A percentile compares a stretch with the other conserved stretches of the same genome.
phyloP scores from a whole-genome alignment of 768 basidiomycete species.

The Steccherinum ochraceum region DNA sequence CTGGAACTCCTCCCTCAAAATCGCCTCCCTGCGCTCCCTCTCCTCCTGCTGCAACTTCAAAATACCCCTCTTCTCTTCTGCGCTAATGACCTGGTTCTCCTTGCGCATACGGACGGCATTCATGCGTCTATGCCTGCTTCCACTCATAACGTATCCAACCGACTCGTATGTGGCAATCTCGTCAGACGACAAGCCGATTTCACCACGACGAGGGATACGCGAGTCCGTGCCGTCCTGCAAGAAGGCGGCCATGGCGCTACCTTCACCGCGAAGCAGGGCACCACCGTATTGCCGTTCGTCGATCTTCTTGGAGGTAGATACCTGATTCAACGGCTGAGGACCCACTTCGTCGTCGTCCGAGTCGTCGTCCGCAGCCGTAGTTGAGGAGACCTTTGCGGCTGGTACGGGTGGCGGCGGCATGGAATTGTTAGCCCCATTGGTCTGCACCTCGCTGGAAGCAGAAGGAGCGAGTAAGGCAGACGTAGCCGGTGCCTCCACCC shows the following conservation, averaged over 20 bases:
- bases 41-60: conserved; percentile 94
- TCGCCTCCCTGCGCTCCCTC: conserved; percentile 82
- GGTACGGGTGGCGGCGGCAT: conserved; percentile 8
- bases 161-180: conserved; percentile 85
- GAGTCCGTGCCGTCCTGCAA: conserved; percentile 71
- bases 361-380: conserved; percentile 23
- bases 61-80: conserved; percentile 96
- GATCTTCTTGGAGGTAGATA: conserved; percentile 37
- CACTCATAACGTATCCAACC: conserved; percentile 98
- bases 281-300: conserved; percentile 88
- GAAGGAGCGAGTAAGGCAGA: conserved; percentile 22
- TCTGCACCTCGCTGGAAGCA: conserved; percentile 12
- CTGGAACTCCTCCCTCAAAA: conserved; percentile 84
- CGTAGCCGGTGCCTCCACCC: conserved; percentile 55
- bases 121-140: conserved; percentile 91
- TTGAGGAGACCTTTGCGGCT: conserved; percentile 6
- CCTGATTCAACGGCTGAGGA: conserved; percentile 56
- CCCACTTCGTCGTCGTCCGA: conserved; percentile 71
- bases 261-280: conserved; percentile 89
- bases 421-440: conserved; percentile 15
- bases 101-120: conserved; percentile 98
- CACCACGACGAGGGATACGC: conserved; percentile 97
- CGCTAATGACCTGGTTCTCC: conserved; percentile 99
- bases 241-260: conserved; percentile 96
- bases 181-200: conserved; percentile 87